Conservation (phyloP, 805 yeast genomes). For the Candida glaebosa region DNA sequence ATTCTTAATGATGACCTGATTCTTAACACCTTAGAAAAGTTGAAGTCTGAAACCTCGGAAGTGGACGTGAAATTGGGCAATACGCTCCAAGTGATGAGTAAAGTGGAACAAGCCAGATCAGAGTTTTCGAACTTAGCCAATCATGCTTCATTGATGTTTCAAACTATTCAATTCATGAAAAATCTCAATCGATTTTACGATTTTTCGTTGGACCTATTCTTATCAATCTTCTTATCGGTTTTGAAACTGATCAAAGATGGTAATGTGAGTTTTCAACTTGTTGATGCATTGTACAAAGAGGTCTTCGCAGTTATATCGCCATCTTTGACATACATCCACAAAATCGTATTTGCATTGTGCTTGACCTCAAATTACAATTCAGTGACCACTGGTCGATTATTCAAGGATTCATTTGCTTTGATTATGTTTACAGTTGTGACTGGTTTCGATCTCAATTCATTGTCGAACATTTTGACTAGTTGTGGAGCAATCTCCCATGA, state of each 20-base stretch:
- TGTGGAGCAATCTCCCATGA: constrained; percentile 6
- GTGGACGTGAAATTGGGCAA: constrained; percentile 53
- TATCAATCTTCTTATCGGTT: constrained; percentile 14
- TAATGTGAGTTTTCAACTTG: constrained; percentile 19
- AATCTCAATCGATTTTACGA: constrained; percentile 53
- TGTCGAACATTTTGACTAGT: background rate
- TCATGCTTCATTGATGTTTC: constrained; percentile 50
- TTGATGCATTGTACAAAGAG: constrained; percentile 41
- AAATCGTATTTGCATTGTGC: constrained; percentile 39
- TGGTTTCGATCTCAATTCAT: background rate
- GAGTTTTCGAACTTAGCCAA: constrained; percentile 53
- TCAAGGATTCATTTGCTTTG: constrained; percentile 12
- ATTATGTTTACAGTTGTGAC: constrained; percentile 5
- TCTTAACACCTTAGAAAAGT: constrained; percentile 53
- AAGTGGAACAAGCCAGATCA: constrained; percentile 47
- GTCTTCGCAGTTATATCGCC: constrained; percentile 44
- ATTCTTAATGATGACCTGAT: constrained; percentile 67
- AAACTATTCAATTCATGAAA: constrained; percentile 37
- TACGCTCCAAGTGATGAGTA: constrained; percentile 50
- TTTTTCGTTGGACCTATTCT: constrained; percentile 44
- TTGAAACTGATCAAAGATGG: constrained; percentile 18
- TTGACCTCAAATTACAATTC: constrained; percentile 27
- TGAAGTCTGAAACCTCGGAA: constrained; percentile 60
- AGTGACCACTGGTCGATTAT: constrained; percentile 21
- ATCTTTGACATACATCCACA: constrained; percentile 45